Base-by-base conservation (phyloP, 805 yeast species). In the Candida schatavii region DNA sequence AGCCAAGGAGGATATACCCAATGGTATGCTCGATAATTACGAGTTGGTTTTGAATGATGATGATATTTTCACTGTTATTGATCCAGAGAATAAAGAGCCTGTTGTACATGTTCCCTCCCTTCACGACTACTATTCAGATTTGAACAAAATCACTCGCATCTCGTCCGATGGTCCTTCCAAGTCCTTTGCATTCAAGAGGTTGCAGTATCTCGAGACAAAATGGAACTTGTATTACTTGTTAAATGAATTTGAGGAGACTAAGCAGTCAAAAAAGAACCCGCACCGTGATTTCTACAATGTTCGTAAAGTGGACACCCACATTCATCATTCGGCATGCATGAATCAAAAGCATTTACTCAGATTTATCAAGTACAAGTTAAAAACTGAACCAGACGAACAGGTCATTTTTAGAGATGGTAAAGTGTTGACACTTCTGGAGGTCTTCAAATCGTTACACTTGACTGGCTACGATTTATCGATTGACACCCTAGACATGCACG, bases 271-370 rank as follows among this genome's bases (percentile, higher is more conserved):
- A 64, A 79, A 81, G 46, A 90, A 90, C 50, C 98, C 98, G 3
- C 99, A 93, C 61, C 81, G 99, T 62, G 99, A 91, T 64, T 93
- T 91, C 59, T 91, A 91, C 68, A 91, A 91, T 56, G 96, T 89
- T 34, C 80, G 98, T 68, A 91, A 91, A 61, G 97, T 93, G 29
- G 99, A 91, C 59, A 93, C 98, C 15, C 99, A 93, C 73, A 96
- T 93, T 54, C 99, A 93, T 62, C 99, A 95, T 62, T 87, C 97
- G 7, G 99, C 99, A 9, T 90, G 97, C 64, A 95, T 95, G 98
- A 95, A 95, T 57, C 99, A 93, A 67, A 93, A 93, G 65, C 99
- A 93, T 68, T 70, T 93, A 54, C 72, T 93, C 50, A 83, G 99
- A 55, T 93, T 88, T 62, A 93, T 93, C 63, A 93, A 93, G 66